Evolutionary conservation across 2,329 filamentous ascomycete species (phyloP).

Genomic region (Penicillium fuscoglaucum): DNA sequence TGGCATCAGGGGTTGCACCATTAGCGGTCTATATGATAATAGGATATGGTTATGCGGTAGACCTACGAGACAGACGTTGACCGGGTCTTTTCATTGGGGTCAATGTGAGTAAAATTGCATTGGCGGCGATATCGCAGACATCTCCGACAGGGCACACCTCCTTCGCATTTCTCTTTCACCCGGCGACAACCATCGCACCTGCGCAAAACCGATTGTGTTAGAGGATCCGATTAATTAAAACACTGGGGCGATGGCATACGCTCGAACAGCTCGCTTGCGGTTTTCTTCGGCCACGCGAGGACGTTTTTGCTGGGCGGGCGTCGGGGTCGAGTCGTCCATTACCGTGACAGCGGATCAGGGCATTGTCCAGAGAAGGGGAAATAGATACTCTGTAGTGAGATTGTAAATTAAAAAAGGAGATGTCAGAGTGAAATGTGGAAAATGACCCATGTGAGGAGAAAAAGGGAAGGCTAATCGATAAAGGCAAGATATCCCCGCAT

Average conservation of each 20-base stretch:
- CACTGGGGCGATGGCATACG: conserved; percentile 31
- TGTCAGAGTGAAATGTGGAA: neutral
- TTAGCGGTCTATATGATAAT: conserved; percentile 2
- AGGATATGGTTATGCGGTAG: neutral
- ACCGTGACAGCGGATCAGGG: conserved; percentile 28
- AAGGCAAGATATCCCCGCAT: conserved; percentile 7
- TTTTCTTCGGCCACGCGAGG: conserved; percentile 45
- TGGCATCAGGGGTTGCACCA: conserved; percentile 8
- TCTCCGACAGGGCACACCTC: conserved; percentile 55
- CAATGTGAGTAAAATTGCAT: conserved; percentile 50
- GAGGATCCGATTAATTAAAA: neutral
- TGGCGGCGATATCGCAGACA: conserved; percentile 54
- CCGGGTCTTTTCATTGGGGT: conserved; percentile 35
- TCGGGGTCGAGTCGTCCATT: conserved; percentile 35
- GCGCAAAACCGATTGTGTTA: conserved; percentile 13
- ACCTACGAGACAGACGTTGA: conserved; percentile 38
- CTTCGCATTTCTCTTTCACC: conserved; percentile 59
- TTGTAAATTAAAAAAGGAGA: neutral
- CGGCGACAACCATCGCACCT: conserved; percentile 58
- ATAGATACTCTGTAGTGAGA: neutral
- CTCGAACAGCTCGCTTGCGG: conserved; percentile 43
- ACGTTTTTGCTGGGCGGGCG: conserved; percentile 36
- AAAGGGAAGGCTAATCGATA: conserved; percentile 9
- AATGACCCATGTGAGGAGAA: conserved; percentile 5
- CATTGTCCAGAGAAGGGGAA: conserved; percentile 23